phyloP scores from a whole-genome alignment of 352 stramenopile genomes.

The Phytophthora chlamydospora region DNA sequence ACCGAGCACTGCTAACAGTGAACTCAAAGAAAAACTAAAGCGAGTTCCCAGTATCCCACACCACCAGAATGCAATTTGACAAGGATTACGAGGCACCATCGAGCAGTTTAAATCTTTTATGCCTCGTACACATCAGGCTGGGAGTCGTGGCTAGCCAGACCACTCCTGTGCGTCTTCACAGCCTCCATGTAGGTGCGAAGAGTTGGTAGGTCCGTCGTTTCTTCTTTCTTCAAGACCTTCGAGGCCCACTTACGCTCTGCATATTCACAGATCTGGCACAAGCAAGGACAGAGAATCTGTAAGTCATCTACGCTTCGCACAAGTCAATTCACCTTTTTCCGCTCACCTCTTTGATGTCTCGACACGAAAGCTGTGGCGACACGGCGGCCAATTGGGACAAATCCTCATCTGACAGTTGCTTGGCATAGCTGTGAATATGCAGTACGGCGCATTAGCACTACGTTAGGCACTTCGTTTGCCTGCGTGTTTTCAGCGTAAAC shows the following conservation, averaged over 20 bases:
- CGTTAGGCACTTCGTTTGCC: not conserved
- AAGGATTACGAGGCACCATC: too few species aligned
- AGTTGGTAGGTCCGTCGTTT: conserved; percentile 71
- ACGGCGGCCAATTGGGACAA: conserved; percentile 77
- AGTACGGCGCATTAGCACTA: conserved; percentile 7
- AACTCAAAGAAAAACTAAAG: conserved; percentile 5
- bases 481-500: not conserved
- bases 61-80: too few species aligned
- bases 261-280: conserved; percentile 89
- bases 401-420: conserved; percentile 85
- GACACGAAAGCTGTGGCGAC: conserved; percentile 88
- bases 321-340: not conserved
- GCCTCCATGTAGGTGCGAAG: conserved; percentile 77
- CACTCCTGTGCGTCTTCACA: conserved; percentile 68
- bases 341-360: conserved; percentile 93
- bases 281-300: not conserved
- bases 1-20: conserved; percentile 40
- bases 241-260: conserved; percentile 93
- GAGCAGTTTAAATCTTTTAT: conserved; percentile 23
- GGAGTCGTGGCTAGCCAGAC: conserved; percentile 44
- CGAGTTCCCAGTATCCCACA: too few species aligned
- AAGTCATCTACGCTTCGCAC: not conserved
- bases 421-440: conserved; percentile 72
- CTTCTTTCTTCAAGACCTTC: conserved; percentile 87
- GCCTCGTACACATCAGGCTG: conserved; percentile 62